Percentiles rank a stretch among this genome's conserved stretches.
Conservation (phyloP, 2,329 filamentous ascomycete species). For the Cryphonectria radicalis region DNA sequence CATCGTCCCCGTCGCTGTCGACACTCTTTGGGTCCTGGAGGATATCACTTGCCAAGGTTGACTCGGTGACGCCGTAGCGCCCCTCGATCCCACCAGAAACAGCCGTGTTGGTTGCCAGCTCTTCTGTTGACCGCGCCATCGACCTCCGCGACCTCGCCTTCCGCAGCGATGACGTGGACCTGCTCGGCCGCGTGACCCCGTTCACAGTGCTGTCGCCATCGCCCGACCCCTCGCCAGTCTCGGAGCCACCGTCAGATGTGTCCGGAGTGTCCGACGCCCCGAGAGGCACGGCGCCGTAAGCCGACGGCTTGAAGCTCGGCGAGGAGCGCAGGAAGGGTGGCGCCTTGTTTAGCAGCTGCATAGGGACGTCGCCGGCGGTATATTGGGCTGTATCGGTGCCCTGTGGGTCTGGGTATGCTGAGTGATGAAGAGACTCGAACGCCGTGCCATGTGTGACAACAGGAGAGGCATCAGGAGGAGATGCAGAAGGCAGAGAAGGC, state of each 20-base stretch:
- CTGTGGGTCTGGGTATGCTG: slow-evolving; percentile 13
- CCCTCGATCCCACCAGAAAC: slow-evolving; percentile 59
- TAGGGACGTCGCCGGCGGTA: slow-evolving; percentile 25
- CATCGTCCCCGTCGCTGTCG: slow-evolving; percentile 40
- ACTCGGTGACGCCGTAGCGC: slow-evolving; percentile 56
- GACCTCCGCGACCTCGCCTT: slow-evolving; percentile 15
- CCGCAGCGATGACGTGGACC: slow-evolving; percentile 24
- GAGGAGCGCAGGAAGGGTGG: slow-evolving; percentile 38
- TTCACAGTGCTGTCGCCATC: slow-evolving; percentile 12
- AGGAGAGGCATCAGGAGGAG: slow-evolving; percentile 18
- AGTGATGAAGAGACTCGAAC: slow-evolving; percentile 15
- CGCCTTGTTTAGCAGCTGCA: slow-evolving; percentile 32
- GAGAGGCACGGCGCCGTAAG: slow-evolving; percentile 40
- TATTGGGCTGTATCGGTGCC: slow-evolving; percentile 18
- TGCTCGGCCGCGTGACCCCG: slow-evolving; percentile 11
- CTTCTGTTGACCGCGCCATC: slow-evolving; percentile 46
- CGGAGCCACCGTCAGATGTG: slow-evolving; percentile 20
- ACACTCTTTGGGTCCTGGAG: slow-evolving; percentile 47
- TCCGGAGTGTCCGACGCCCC: slow-evolving; percentile 17
- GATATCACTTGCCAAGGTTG: slow-evolving; percentile 50
- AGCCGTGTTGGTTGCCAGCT: slow-evolving; percentile 54
- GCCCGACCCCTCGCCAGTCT: slow-evolving; percentile 26
- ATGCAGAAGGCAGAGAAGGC: slow-evolving; percentile 17
- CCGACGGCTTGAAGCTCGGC: slow-evolving; percentile 38
- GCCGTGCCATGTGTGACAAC: slow-evolving; percentile 28